Evolutionary conservation across 345 rosid genomes (phyloP), one percentile per base, ranked within the genome.

Genomic region (Syzygium jambos): DNA sequence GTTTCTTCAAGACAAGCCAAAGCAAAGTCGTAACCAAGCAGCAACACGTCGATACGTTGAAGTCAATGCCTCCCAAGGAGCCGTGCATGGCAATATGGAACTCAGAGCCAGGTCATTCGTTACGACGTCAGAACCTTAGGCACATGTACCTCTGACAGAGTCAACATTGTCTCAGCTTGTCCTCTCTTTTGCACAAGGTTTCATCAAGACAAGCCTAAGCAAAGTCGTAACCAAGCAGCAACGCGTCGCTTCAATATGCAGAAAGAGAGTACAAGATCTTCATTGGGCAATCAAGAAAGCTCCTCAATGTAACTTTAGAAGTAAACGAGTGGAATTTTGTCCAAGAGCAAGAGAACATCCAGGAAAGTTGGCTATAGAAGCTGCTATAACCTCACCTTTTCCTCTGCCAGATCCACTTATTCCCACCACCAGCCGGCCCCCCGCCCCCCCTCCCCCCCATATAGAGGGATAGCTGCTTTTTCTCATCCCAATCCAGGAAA

Each of bases 361-460:
- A 94, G 96, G 98, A 52, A 92, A 68, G 46, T 68, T 68, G 46
- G 80, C 25, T 6, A 68, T 34, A 68, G 80, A 68, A 68, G 80
- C 80, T 68, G 80, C 46, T 68, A 7, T 34, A 68, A 19, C 23
- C 46, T 34, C 9, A 34, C 46, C 80, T 34, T 68, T 34, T 68
- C 78, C 80, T 34, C 80, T 34, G 78, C 78, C 8, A 16, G 78
- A 65, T 65, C 78, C 78, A 65, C 41, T 65, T 30, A 65, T 38
- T 34, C 49, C 41, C 41, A 38, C 41, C 4, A 4, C 41, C 41
- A 4, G 41, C 41, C 41, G 4, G 41, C 41, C 3, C 41, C 41
- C 41, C 41, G 4, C 41, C 41, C 41, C 41, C 41, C 19, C 80
- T 25, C 49, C 49, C 17, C 80, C 25, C 38, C 19, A 34, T 41